These are phyloP conservation scores for Ajuga chamaepitys DNA, from an alignment of 257 asterid species.

Conservation along the genomic window DNA sequence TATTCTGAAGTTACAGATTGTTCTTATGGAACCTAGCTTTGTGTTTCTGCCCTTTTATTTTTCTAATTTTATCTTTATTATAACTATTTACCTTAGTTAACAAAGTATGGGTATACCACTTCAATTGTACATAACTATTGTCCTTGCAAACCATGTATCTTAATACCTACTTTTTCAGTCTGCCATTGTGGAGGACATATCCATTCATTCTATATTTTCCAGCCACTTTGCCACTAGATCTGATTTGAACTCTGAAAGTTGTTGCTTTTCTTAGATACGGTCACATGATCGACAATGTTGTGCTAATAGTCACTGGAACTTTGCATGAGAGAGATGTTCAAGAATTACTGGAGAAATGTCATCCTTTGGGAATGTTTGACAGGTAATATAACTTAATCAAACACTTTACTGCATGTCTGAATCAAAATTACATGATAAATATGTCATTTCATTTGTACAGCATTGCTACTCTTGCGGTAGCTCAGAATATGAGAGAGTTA, in stretches of 20 bases:
- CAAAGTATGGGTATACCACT: not conserved
- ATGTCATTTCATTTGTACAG: conserved; percentile 33
- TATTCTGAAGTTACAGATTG: not conserved
- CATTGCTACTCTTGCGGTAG: conserved; percentile 85
- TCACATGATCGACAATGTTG: conserved; percentile 94
- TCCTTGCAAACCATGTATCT: too few relatives aligned
- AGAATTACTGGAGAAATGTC: conserved; percentile 91
- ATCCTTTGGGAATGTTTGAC: conserved; percentile 96
- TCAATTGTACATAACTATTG: not conserved
- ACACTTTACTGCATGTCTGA: not conserved
- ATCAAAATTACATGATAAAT: conserved; percentile 3
- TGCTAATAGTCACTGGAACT: conserved; percentile 90
- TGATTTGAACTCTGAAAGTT: not conserved
- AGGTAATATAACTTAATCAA: conserved; percentile 42
- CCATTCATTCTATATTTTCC: not conserved
- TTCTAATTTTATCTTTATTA: not conserved
- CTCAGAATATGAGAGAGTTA: conserved; percentile 95
- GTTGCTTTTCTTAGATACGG: conserved; percentile 55
- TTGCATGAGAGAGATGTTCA: conserved; percentile 95
- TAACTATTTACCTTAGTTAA: not conserved
- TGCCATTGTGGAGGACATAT: not conserved
- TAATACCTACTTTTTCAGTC: not conserved
- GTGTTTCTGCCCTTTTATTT: not conserved
- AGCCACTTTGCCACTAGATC: not conserved
- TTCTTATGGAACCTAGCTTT: not conserved